A percentile compares a stretch with the other conserved stretches of the same genome.
Conservation (phyloP, 1,139 yeast genomes). For the Meyerozyma carpophila region DNA sequence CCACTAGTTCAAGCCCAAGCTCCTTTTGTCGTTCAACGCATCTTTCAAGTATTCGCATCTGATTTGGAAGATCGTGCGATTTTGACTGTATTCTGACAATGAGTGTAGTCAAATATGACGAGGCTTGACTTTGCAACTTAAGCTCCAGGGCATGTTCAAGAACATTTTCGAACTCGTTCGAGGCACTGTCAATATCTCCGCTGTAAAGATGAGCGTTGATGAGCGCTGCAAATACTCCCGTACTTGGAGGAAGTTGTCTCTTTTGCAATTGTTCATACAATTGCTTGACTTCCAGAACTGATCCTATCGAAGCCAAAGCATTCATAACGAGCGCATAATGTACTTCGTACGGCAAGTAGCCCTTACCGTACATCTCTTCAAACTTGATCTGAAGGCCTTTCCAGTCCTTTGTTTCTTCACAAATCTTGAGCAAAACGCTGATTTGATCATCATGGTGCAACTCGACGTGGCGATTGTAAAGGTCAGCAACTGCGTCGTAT, state of each 20-base stretch:
- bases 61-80: slow-evolving; percentile 28
- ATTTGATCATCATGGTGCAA: slow-evolving; percentile 33
- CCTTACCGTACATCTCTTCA: slow-evolving; percentile 55
- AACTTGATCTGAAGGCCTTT: slow-evolving; percentile 54
- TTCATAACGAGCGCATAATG: slow-evolving; percentile 65
- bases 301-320: slow-evolving; percentile 57
- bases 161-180: slow-evolving; percentile 15
- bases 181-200: slow-evolving; percentile 42
- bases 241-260: slow-evolving; percentile 45
- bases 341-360: slow-evolving; percentile 47
- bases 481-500: slow-evolving; percentile 19
- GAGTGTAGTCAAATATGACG: slow-evolving; percentile 32
- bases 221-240: slow-evolving; percentile 43
- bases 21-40: slow-evolving; percentile 18
- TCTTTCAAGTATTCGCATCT: slow-evolving; percentile 37
- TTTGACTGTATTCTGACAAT: slow-evolving; percentile 37
- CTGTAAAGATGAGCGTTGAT: slow-evolving; percentile 41
- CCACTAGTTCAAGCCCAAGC: slow-evolving; percentile 13
- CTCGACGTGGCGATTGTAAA: slow-evolving; percentile 19
- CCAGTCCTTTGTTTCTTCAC: slow-evolving; percentile 56
- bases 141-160: slow-evolving; percentile 9
- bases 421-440: slow-evolving; percentile 39
- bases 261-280: slow-evolving; percentile 44
- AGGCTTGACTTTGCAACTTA: slow-evolving; percentile 23
- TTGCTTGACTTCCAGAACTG: slow-evolving; percentile 45